Evolutionary conservation across 768 basidiomycete genomes (phyloP).

Genomic region (Krasilnikovozyma curviuscula): DNA sequence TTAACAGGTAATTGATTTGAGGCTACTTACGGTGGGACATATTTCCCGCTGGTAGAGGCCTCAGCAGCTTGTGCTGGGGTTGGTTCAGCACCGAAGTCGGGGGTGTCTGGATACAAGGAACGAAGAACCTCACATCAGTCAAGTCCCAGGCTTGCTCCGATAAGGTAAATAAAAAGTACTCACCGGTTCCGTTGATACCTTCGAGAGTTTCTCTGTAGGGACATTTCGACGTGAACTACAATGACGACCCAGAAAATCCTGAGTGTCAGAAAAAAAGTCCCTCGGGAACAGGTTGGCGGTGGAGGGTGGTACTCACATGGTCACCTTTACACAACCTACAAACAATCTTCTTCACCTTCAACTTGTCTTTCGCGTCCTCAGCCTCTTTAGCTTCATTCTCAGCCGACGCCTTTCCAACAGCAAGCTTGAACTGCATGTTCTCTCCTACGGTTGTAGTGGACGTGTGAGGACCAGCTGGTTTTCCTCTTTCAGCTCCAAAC

Average conservation of each 20-base stretch:
- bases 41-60: constrained; percentile 47
- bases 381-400: constrained; percentile 30
- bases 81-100: neutral
- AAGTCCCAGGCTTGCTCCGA: too few species aligned
- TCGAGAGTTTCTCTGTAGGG: constrained; percentile 89
- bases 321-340: constrained; percentile 92
- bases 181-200: constrained; percentile 36
- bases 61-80: constrained; percentile 19
- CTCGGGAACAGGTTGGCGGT: neutral
- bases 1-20: constrained; percentile 1
- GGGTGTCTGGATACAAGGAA: too few species aligned
- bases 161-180: too few species aligned
- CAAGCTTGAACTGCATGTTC: constrained; percentile 43
- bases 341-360: constrained; percentile 50
- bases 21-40: constrained; percentile 51
- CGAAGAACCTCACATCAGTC: too few species aligned
- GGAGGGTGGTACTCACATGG: constrained; percentile 31
- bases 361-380: constrained; percentile 39
- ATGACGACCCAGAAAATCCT: neutral
- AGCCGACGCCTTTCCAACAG: constrained; percentile 32
- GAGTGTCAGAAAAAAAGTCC: neutral
- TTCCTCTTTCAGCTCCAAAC: constrained; percentile 80
- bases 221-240: constrained; percentile 76
- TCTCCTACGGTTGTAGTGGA: constrained; percentile 86
- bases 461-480: constrained; percentile 67